These are phyloP conservation scores for Hyparrhenia diplandra DNA, from an alignment of 176 grass and related monocot genomes.

Conservation along the genomic window DNA sequence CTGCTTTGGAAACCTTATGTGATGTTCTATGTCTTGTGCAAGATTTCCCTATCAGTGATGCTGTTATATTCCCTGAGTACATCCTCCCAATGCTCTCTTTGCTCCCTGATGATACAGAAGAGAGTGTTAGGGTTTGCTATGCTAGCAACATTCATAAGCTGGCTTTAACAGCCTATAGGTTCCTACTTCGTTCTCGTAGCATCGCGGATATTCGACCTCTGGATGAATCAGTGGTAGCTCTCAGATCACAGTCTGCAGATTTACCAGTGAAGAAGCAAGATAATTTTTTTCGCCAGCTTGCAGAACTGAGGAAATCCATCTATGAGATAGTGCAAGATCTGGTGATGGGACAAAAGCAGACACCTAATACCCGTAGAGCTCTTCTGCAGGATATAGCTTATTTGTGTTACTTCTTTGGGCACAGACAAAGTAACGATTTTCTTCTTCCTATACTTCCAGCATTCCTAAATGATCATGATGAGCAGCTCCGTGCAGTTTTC, in stretches of 20 bases:
- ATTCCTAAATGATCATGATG: conserved; percentile 93
- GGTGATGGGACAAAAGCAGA: conserved; percentile 88
- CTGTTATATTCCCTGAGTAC: conserved; percentile 97
- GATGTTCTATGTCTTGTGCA: conserved; percentile 82
- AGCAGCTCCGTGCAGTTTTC: conserved; percentile 87
- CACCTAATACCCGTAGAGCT: conserved; percentile 84
- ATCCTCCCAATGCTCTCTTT: conserved; percentile 96
- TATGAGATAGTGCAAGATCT: conserved; percentile 96
- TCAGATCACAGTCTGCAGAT: conserved; percentile 36
- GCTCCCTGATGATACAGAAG: conserved; percentile 96
- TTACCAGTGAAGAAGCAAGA: conserved; percentile 43
- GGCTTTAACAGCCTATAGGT: conserved; percentile 93
- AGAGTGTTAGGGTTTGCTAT: conserved; percentile 97
- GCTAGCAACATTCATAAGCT: conserved; percentile 94
- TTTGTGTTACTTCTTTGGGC: conserved; percentile 91
- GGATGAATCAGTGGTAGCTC: conserved; percentile 35
- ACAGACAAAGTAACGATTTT: conserved; percentile 95
- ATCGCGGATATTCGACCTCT: conserved; percentile 48
- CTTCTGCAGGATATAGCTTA: conserved; percentile 85
- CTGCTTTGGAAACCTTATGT: conserved; percentile 90
- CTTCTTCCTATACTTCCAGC: conserved; percentile 92
- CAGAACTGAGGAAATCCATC: conserved; percentile 64
- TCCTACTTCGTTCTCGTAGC: conserved; percentile 54
- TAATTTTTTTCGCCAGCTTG: conserved; percentile 50
- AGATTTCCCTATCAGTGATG: conserved; percentile 95